Evolutionary conservation across 2,329 filamentous ascomycete genomes (phyloP), one percentile per base, ranked within the genome.

Genomic region (Alternaria brassicicola): DNA sequence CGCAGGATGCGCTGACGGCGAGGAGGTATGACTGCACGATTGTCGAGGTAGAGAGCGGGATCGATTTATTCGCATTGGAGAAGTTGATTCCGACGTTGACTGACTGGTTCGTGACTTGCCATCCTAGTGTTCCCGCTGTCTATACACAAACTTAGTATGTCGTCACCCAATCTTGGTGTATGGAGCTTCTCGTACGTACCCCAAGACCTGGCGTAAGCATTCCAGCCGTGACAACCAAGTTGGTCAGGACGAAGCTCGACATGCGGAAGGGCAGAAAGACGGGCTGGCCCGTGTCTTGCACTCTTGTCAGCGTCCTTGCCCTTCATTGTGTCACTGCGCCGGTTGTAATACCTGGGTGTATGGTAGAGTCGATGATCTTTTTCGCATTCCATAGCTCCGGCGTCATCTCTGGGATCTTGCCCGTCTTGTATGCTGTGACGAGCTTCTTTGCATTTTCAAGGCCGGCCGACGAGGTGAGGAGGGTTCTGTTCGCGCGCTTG

Each of bases 31-130:
- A 97, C 79, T 97, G 89, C 62, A 89, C 86, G 62, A 99, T 88
- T 67, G 92, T 91, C 21, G 87, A 86, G 58, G 87, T 89, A 19
- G 91, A 90, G 63, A 98, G 85, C 1, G 94, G 92, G 3, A 92
- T 93, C 36, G 93, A 97, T 79, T 99, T 99, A 85, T 99, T 99
- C 63, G 94, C 92, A 78, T 99, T 99, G 74, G 94, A 91, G 76
- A 88, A 93, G 85, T 99, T 99, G 84, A 99, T 94, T 67, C 92
- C 94, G 26, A 99, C 95, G 77, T 99, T 99, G 70, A 99, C 89
- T 12, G 93, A 97, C 82, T 99, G 95, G 80, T 99, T 99, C 67
- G 91, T 87, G 57, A 97, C 87, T 80, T 99, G 95, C 95, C 95
- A 99, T 66, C 89, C 89, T 35, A 98, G 84, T 5, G 92, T 97